A percentile compares a stretch with the other conserved stretches of the same genome.
Evolutionary conservation across 2,329 filamentous ascomycete species (phyloP).

Genomic region (Eutypella sp.): DNA sequence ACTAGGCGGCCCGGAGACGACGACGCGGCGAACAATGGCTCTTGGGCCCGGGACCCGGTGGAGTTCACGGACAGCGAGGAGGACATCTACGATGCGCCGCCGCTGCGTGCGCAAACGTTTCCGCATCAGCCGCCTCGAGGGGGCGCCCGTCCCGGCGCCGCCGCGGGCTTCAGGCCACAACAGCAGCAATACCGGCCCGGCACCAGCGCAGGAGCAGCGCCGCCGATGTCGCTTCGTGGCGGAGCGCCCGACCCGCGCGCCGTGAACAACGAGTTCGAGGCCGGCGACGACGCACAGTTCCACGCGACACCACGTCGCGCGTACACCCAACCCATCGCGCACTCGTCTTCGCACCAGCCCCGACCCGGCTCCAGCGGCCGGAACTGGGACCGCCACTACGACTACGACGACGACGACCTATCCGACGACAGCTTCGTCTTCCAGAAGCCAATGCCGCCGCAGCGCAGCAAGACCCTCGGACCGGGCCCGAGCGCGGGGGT

Average conservation of each 20-base stretch:
- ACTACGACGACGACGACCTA: conserved; percentile 3
- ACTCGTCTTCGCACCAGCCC: conserved; percentile 6
- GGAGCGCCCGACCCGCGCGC: conserved; percentile 24
- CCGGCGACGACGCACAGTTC: conserved; percentile 56
- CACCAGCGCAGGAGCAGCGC: not conserved
- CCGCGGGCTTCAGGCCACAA: conserved; percentile 7
- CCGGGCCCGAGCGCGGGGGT: not conserved
- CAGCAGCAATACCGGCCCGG: conserved; percentile 5
- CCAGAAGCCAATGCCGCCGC: too few species aligned
- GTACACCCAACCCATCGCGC: conserved; percentile 18
- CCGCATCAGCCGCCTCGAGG: conserved; percentile 1
- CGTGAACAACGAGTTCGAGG: conserved; percentile 41
- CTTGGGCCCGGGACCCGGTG: conserved; percentile 40
- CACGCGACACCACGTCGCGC: conserved; percentile 33
- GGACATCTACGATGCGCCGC: conserved; percentile 17
- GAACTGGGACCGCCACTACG: not conserved
- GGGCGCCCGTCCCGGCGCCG: conserved; percentile 5
- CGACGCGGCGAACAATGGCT: conserved; percentile 52
- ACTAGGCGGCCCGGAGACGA: conserved; percentile 37
- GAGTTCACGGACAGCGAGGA: conserved; percentile 41
- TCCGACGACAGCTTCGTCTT: too few species aligned
- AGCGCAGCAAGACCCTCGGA: conserved; percentile 5
- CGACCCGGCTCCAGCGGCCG: not conserved
- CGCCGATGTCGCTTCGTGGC: conserved; percentile 25
- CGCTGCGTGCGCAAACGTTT: conserved; percentile 9